Base-by-base conservation (phyloP, 805 yeast species). In the Cyberlindnera japonica region DNA sequence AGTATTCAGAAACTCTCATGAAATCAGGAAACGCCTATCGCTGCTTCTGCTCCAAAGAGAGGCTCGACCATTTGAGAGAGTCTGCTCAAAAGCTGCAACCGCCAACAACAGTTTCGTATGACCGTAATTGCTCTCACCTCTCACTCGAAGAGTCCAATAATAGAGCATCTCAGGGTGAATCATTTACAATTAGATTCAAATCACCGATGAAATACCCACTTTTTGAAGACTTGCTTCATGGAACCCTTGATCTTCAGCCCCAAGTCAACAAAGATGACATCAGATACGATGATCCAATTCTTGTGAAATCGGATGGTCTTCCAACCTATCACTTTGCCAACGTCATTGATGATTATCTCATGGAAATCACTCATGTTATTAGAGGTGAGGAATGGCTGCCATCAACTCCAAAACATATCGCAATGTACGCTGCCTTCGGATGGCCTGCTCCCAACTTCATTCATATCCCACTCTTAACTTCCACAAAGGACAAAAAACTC, bases 371-470 rank as follows among this genome's bases (percentile, higher is more conserved):
- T 0, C 97, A 93, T 62, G 99, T 93, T 8, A 79, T 93, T 5
- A 71, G 99, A 50, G 99, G 99, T 24, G 99, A 93, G 57, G 99
- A 93, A 61, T 93, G 99, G 99, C 65, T 93, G 10, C 84, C 95
- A 1, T 87, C 98, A 0, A 93, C 99, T 0, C 96, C 97, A 2
- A 91, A 90, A 53, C 99, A 93, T 55, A 71, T 89, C 33, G 91
- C 96, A 0, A 60, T 93, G 37, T 95, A 93, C 58, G 53, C 72
- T 14, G 95, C 96, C 0, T 82, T 91, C 57, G 87, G 85, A 0
- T 91, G 97, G 97, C 48, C 55, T 0, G 77, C 83, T 1, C 99
- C 99, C 0, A 55, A 70, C 15, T 93, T 78, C 58, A 71, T 84
- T n/a, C 99, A 93, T 58, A 83, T 93, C 35, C 99, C 99, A 0